A percentile compares a stretch with the other conserved stretches of the same genome.
Evolutionary conservation across 2,329 filamentous ascomycete species (phyloP).

Genomic region (Nemania sp.): DNA sequence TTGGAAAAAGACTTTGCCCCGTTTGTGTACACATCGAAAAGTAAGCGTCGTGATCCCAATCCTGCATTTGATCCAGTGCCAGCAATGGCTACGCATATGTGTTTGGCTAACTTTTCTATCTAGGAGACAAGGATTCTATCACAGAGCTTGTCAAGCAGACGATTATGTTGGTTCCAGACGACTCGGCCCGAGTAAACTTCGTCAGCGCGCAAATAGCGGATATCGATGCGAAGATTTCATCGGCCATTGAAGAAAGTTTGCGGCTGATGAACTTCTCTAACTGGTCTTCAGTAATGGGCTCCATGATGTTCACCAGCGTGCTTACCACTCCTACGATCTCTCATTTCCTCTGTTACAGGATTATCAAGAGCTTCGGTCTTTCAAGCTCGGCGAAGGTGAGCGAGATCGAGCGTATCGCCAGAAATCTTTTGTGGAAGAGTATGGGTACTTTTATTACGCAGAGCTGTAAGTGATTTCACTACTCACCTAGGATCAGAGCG

Average conservation of each 20-base stretch:
- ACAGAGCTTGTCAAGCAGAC: conserved; percentile 30
- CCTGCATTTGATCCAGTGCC: background rate
- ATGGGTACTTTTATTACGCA: conserved; percentile 30
- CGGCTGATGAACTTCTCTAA: conserved; percentile 28
- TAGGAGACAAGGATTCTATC: conserved; percentile 26
- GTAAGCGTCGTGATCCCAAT: conserved; percentile 11
- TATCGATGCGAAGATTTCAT: conserved; percentile 27
- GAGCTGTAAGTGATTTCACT: conserved; percentile 20
- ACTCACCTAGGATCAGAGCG: background rate
- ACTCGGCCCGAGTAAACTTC: conserved; percentile 28
- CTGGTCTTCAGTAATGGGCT: conserved; percentile 26
- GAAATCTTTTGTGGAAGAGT: conserved; percentile 31
- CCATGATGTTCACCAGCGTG: conserved; percentile 25
- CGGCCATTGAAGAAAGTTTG: conserved; percentile 28
- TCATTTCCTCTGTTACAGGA: conserved; percentile 29
- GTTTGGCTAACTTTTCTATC: conserved; percentile 5
- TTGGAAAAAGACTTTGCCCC: conserved; percentile 30
- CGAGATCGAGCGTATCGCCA: conserved; percentile 29
- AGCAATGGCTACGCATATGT: background rate
- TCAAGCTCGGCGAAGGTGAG: conserved; percentile 23
- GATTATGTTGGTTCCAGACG: conserved; percentile 28
- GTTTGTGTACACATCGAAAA: conserved; percentile 29
- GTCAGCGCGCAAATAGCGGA: conserved; percentile 32
- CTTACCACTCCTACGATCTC: conserved; percentile 31
- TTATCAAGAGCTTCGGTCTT: conserved; percentile 34